phyloP scores from a whole-genome alignment of 129 eudicot genomes.

The Oenanthe sinensis region DNA sequence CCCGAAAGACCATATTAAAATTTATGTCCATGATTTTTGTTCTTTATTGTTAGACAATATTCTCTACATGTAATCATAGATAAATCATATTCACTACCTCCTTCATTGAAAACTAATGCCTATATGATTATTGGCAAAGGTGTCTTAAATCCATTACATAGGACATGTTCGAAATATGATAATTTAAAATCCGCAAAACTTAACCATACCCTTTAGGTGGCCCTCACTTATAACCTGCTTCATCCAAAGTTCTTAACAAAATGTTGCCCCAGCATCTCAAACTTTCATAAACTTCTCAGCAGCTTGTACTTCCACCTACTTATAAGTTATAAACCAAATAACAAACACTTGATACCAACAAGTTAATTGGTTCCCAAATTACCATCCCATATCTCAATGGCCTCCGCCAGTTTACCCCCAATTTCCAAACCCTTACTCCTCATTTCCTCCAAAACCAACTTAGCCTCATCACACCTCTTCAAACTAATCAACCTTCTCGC shows the following conservation, averaged over 20 bases:
- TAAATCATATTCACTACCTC: not conserved
- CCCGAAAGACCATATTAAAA: not conserved
- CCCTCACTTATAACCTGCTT: not conserved
- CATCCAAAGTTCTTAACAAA: not conserved
- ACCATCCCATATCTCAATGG: not conserved
- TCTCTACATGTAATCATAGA: not conserved
- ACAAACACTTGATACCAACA: not conserved
- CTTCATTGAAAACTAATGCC: not conserved
- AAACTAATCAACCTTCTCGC: slow-evolving; percentile 30
- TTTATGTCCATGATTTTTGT: not conserved
- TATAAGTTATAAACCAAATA: no score
- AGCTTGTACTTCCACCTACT: no score
- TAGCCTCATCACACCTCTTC: slow-evolving; percentile 36
- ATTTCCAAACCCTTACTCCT: slow-evolving; percentile 30
- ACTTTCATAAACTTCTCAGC: no score
- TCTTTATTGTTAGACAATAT: not conserved
- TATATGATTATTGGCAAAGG: not conserved
- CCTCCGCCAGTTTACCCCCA: slow-evolving; percentile 13
- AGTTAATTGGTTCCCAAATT: not conserved
- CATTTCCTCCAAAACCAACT: slow-evolving; percentile 47
- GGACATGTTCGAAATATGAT: not conserved
- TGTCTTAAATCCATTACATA: not conserved
- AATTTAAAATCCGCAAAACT: not conserved
- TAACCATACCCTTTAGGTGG: not conserved
- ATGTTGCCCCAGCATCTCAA: no score